Evolutionary conservation across 345 rosid genomes (phyloP).

Genomic region (Brassica cretica): DNA sequence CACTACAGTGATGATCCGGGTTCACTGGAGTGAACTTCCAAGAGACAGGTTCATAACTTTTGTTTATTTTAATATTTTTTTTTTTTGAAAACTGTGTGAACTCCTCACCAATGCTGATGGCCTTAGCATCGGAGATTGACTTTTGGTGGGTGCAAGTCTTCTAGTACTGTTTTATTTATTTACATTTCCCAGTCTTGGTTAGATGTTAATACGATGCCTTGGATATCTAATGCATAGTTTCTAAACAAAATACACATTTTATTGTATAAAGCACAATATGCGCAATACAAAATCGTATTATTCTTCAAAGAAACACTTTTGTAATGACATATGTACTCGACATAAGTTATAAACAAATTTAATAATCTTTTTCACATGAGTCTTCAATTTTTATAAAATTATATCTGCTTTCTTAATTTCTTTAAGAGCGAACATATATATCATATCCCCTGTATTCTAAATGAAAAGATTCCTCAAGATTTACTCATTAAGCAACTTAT

Average conservation of each 20-base stretch:
- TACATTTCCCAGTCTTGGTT: conserved; percentile 6
- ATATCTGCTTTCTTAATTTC: not conserved
- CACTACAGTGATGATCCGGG: too few species aligned
- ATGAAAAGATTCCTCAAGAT: not conserved
- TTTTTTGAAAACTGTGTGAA: too few species aligned
- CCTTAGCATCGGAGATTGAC: conserved; percentile 19
- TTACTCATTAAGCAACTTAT: not conserved
- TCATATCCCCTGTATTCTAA: not conserved
- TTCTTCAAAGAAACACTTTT: not conserved
- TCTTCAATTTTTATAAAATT: not conserved
- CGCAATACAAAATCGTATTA: not conserved
- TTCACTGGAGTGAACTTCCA: too few species aligned
- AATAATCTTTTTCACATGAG: not conserved
- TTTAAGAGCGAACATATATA: not conserved
- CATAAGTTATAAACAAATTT: not conserved
- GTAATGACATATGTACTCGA: not conserved
- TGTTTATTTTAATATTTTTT: too few species aligned
- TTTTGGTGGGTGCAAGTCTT: conserved; percentile 24
- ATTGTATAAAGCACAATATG: not conserved
- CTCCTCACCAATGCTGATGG: too few species aligned
- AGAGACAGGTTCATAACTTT: too few species aligned
- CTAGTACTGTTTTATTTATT: not conserved
- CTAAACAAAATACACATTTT: not conserved
- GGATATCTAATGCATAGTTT: not conserved
- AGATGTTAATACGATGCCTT: not conserved